Conservation (phyloP, 2,329 filamentous ascomycete genomes). For the Claviceps sp. region DNA sequence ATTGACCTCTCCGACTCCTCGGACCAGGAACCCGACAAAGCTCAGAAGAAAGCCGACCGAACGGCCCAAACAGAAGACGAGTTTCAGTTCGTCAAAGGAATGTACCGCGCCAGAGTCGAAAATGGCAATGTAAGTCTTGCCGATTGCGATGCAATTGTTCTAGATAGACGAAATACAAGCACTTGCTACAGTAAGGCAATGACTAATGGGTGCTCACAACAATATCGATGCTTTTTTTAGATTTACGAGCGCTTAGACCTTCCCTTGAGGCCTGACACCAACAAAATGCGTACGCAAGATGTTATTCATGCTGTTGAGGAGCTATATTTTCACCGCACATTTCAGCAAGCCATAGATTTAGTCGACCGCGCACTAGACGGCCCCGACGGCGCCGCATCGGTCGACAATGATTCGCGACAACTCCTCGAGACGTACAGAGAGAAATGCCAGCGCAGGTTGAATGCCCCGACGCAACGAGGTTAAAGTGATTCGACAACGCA, state of each 20-base stretch:
- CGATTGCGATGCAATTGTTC: too few relatives aligned
- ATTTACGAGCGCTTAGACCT: slow-evolving; percentile 29
- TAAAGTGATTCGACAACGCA: background rate
- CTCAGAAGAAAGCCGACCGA: slow-evolving; percentile 13
- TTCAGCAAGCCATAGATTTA: slow-evolving; percentile 30
- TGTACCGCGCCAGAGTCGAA: slow-evolving; percentile 36
- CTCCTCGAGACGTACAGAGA: slow-evolving; percentile 28
- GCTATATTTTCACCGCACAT: slow-evolving; percentile 40
- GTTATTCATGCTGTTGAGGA: slow-evolving; percentile 43
- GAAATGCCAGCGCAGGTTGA: slow-evolving; percentile 24
- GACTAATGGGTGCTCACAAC: background rate
- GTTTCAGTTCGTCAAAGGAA: slow-evolving; percentile 31
- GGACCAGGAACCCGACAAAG: slow-evolving; percentile 13
- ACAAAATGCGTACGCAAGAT: slow-evolving; percentile 36
- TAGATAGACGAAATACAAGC: background rate
- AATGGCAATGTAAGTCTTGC: slow-evolving; percentile 37
- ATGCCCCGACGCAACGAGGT: background rate
- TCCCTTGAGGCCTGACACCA: slow-evolving; percentile 23
- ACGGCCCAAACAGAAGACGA: slow-evolving; percentile 35
- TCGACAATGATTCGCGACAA: slow-evolving; percentile 31
- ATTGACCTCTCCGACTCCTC: slow-evolving; percentile 19
- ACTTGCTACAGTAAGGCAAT: background rate
- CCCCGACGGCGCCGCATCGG: slow-evolving; percentile 13
- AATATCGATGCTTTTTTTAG: slow-evolving; percentile 16
- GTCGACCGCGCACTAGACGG: slow-evolving; percentile 20